These are phyloP conservation scores for Chaetomiaceae sp. DNA, from an alignment of 2,329 filamentous ascomycete species.

Conservation along the genomic window DNA sequence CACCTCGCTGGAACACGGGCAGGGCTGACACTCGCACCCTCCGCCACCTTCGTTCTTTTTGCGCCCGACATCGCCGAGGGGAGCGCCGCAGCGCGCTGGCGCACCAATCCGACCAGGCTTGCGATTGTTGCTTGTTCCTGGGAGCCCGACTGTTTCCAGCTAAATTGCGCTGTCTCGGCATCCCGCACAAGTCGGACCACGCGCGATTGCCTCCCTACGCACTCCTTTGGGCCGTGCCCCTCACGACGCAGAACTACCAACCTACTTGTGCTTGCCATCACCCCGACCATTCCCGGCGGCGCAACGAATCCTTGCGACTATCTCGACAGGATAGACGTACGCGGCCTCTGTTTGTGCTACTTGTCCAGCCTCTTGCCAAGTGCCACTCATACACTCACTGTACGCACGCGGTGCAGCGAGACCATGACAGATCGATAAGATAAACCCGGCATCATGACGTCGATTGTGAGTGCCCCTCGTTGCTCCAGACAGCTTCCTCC, in stretches of 20 bases:
- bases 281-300: no score
- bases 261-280: no score
- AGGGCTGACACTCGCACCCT: not conserved
- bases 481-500: no score
- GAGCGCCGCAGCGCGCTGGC: not conserved
- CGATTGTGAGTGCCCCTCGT: conserved; percentile 29
- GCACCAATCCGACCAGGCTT: not conserved
- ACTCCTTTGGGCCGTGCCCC: not conserved
- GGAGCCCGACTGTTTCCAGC: not conserved
- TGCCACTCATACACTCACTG: not conserved
- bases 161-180: not conserved
- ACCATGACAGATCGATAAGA: conserved; percentile 17
- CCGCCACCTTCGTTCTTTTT: no score
- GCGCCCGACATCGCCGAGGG: not conserved
- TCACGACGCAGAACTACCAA: no score
- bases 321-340: no score
- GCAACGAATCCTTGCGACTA: no score
- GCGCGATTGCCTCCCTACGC: not conserved
- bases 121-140: not conserved
- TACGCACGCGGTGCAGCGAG: not conserved
- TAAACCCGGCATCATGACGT: conserved; percentile 24
- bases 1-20: not conserved
- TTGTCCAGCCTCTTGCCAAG: not conserved
- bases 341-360: conserved; percentile 9
- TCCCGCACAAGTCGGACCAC: not conserved